Conservation (phyloP, 768 basidiomycete species). For the Leccinum variicolor region DNA sequence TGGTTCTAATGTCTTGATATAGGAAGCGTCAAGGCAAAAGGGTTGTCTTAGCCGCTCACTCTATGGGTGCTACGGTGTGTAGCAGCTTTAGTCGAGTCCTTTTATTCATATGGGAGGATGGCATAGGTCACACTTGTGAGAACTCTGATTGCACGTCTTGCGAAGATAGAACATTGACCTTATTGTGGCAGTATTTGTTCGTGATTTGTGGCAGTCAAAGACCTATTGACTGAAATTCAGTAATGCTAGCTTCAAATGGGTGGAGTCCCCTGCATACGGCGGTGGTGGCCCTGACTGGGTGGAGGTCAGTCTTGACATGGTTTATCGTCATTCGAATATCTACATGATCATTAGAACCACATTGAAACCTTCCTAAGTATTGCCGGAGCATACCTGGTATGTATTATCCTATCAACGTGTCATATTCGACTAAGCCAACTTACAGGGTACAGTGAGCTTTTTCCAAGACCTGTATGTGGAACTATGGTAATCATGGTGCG, state of each 20-base stretch:
- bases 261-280: constrained; percentile 81
- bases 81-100: background rate
- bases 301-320: constrained; percentile 50
- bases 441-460: constrained; percentile 67
- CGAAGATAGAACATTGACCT: constrained; percentile 2
- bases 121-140: constrained; percentile 48
- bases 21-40: constrained; percentile 72
- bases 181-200: constrained; percentile 73
- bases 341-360: constrained; percentile 52
- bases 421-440: background rate
- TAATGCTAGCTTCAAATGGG: constrained; percentile 83
- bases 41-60: constrained; percentile 80
- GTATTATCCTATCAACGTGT: constrained; percentile 17
- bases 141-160: constrained; percentile 1
- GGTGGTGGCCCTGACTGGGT: constrained; percentile 87
- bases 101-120: constrained; percentile 34
- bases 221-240: constrained; percentile 3
- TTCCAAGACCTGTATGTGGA: background rate
- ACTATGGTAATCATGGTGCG: background rate
- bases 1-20: background rate
- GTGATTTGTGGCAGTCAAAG: constrained; percentile 25
- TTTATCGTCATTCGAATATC: background rate
- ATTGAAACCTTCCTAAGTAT: constrained; percentile 83
- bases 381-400: constrained; percentile 81
- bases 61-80: constrained; percentile 79